A percentile compares a stretch with the other conserved stretches of the same genome.
phyloP scores from a whole-genome alignment of 192 early-diverging fungal genomes.

The Coemansia sp. region DNA sequence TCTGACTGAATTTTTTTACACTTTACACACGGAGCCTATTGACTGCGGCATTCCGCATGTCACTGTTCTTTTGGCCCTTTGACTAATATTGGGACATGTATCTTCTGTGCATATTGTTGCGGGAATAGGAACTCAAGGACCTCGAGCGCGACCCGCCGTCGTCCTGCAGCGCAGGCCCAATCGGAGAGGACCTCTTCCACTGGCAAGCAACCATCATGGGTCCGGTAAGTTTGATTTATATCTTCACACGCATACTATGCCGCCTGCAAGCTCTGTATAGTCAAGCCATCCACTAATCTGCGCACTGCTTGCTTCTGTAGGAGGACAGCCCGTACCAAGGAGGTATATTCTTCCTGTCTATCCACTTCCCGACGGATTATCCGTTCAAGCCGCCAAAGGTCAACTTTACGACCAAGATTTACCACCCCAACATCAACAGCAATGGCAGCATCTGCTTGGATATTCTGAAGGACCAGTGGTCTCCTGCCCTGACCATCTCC shows the following conservation, averaged over 20 bases:
- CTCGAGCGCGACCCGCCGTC: conserved; percentile 97
- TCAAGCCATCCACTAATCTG: not conserved
- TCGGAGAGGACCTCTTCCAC: conserved; percentile 88
- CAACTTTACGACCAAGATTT: conserved; percentile 94
- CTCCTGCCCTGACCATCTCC: conserved; percentile 96
- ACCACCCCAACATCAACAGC: conserved; percentile 99
- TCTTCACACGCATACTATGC: conserved; percentile 6
- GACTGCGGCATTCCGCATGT: not conserved
- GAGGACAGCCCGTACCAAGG: conserved; percentile 87
- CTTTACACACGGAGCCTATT: not conserved
- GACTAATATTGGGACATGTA: not conserved
- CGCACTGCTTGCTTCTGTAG: conserved; percentile 46
- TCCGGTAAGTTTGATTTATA: conserved; percentile 57
- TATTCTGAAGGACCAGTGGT: conserved; percentile 99
- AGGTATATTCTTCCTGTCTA: conserved; percentile 96
- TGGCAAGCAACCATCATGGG: conserved; percentile 99
- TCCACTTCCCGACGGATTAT: conserved; percentile 98
- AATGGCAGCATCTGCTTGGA: conserved; percentile 98
- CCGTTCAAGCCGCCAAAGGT: conserved; percentile 99
- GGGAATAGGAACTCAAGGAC: conserved; percentile 83
- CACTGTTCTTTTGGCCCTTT: not conserved
- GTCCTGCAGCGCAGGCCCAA: conserved; percentile 95
- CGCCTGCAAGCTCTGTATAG: not conserved
- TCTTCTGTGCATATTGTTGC: not conserved
- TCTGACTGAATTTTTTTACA: not conserved